phyloP scores from a whole-genome alignment of 1,284 basidiomycete species.

The Xanthoconium separans region DNA sequence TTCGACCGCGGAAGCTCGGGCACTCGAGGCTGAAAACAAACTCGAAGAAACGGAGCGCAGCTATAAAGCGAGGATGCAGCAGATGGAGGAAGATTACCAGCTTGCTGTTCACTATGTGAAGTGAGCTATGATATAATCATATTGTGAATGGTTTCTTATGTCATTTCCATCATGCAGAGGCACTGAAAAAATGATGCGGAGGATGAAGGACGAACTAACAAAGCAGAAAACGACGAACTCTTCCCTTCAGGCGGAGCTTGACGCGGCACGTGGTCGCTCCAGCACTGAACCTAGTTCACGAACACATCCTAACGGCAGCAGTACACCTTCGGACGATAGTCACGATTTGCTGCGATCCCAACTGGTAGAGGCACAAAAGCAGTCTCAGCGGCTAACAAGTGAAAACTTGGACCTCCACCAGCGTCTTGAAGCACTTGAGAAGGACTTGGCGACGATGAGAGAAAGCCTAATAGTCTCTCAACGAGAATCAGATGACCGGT shows the following conservation, averaged over 20 bases:
- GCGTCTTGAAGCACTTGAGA: slow-evolving; percentile 74
- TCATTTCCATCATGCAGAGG: slow-evolving; percentile 57
- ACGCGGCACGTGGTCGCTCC: slow-evolving; percentile 57
- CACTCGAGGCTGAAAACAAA: slow-evolving; percentile 67
- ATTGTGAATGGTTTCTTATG: slow-evolving; percentile 12
- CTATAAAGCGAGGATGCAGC: slow-evolving; percentile 75
- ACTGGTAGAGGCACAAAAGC: slow-evolving; percentile 69
- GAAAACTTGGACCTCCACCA: slow-evolving; percentile 77
- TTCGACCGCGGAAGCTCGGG: slow-evolving; percentile 53
- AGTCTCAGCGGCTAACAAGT: slow-evolving; percentile 62
- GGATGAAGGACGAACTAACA: slow-evolving; percentile 92
- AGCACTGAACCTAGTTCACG: slow-evolving; percentile 58
- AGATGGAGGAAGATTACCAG: slow-evolving; percentile 95
- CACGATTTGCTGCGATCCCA: slow-evolving; percentile 66
- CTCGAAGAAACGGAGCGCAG: slow-evolving; percentile 76
- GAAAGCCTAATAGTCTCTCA: slow-evolving; percentile 72
- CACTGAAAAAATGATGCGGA: slow-evolving; percentile 97
- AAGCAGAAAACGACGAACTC: slow-evolving; percentile 85
- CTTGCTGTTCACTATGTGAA: slow-evolving; percentile 90
- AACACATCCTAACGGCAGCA: slow-evolving; percentile 72
- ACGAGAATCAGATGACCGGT: slow-evolving; percentile 74
- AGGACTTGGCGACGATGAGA: slow-evolving; percentile 69
- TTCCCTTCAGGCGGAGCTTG: slow-evolving; percentile 78
- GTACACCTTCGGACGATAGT: slow-evolving; percentile 73
- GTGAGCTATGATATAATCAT: slow-evolving; percentile 47